phyloP scores from a whole-genome alignment of 305 asterid species.

The Fraxinus latifolia region DNA sequence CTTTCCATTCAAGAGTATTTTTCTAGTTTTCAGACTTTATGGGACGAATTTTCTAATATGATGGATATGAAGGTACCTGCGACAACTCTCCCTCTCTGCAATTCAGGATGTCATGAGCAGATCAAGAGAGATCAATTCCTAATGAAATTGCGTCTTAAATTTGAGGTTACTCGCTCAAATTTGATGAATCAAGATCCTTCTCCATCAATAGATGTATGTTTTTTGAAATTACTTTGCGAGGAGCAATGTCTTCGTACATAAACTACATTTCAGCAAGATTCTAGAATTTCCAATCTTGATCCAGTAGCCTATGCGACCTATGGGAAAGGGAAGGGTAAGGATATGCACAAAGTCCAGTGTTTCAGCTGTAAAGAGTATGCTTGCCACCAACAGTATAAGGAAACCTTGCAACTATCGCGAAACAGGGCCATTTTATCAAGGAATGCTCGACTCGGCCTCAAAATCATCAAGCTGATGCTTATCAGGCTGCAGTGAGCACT shows the following conservation, averaged over 20 bases:
- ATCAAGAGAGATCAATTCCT: too few relatives aligned
- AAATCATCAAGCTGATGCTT: background rate
- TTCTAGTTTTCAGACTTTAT: too few relatives aligned
- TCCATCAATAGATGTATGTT: too few relatives aligned
- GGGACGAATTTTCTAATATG: too few relatives aligned
- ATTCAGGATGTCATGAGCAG: too few relatives aligned
- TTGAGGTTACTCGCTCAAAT: too few relatives aligned
- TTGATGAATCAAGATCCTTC: too few relatives aligned
- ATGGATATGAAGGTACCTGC: too few relatives aligned
- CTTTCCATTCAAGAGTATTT: too few relatives aligned
- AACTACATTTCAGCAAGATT: background rate
- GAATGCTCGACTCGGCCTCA: background rate
- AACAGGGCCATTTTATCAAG: background rate
- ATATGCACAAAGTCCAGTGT: background rate
- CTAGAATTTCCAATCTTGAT: background rate
- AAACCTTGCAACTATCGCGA: background rate
- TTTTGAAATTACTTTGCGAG: background rate
- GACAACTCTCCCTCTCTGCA: too few relatives aligned
- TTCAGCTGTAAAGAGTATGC: background rate
- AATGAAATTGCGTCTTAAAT: too few relatives aligned
- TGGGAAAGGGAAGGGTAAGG: background rate
- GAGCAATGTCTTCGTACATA: background rate
- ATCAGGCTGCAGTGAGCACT: background rate
- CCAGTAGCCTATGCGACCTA: background rate
- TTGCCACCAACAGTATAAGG: background rate